Base-by-base conservation (phyloP, 306 rosid genomes). In the Albizia julibrissin region DNA sequence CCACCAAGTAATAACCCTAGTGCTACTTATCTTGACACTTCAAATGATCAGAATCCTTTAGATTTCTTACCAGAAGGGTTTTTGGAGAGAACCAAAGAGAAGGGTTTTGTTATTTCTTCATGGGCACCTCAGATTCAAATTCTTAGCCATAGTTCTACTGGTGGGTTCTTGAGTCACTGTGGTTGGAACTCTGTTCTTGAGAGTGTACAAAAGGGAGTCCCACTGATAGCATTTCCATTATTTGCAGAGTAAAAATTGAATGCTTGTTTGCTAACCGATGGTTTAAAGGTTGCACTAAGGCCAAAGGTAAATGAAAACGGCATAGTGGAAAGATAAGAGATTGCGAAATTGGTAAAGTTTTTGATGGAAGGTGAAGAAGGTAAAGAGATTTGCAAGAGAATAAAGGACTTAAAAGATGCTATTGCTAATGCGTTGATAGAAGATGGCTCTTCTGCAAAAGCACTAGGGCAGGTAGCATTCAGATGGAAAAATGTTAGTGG, bases 401-500 rank as follows among this genome's bases (percentile, higher is more conserved):
- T 50, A 8, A 50, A 50, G n/a, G 58, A 50, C 16, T 50, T 50
- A 50, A 50, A n/a, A 3, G 7, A 16, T 16, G 7, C 8, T 50
- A 16, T 6, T 50, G 58, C 58, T 50, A 16, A 50, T 16, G 58
- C 21, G 8, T n/a, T 50, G 5, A 50, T 0, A 14, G 58, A 50
- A 3, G 4, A 0, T 50, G 8, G 58, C 16, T 50, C 58, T 16
- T 50, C 58, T 71, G 67, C 80, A 11, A 72, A 21, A 33, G 74
- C 81, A 5, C 12, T 88, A 8, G 47, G 76, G 52, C 74, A 84
- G 21, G 77, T 88, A 46, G 83, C 83, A 19, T 44, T 47, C 43
- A 80, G 70, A 49, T 87, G 78, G 90, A 44, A 9, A n/a, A 78
- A 1, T 74, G 52, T 16, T 46, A 12, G 14, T 44, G 52, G 52